Conservation (phyloP, 2,329 filamentous ascomycete genomes). For the Colletotrichum sp. region DNA sequence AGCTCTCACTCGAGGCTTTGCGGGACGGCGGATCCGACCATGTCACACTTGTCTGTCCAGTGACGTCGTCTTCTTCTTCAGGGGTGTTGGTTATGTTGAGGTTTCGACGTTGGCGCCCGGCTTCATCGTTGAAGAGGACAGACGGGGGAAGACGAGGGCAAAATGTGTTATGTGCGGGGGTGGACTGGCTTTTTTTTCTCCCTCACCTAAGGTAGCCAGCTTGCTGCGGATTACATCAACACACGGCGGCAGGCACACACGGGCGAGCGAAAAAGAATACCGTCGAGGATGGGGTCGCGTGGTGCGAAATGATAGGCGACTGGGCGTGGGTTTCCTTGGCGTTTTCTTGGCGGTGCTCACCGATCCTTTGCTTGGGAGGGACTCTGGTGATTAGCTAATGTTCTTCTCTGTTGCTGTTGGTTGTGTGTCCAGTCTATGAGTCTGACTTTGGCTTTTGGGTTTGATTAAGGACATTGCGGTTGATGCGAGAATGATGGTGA, state of each 20-base stretch:
- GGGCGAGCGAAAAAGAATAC: not conserved
- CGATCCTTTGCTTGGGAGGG: not conserved
- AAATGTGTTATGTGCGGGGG: not conserved
- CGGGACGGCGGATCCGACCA: not conserved
- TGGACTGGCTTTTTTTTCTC: not conserved
- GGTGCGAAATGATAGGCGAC: slow-evolving; percentile 17
- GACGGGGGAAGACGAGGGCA: no score
- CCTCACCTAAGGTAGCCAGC: not conserved
- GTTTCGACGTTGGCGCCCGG: no score
- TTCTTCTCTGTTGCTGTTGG: not conserved
- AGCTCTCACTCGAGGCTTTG: not conserved
- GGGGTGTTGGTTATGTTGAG: no score
- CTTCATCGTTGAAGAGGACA: no score
- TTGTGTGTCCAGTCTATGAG: not conserved
- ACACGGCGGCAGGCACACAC: not conserved
- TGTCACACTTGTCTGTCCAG: not conserved
- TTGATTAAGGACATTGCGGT: not conserved
- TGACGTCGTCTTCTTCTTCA: no score
- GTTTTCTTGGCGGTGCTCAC: slow-evolving; percentile 7
- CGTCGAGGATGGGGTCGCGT: slow-evolving; percentile 13
- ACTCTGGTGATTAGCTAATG: not conserved
- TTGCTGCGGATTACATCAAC: slow-evolving; percentile 13
- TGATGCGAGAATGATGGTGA: not conserved
- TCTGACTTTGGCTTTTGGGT: no score
- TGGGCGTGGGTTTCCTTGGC: slow-evolving; percentile 4